Conservation (phyloP, 345 rosid species). For the Eucalyptus guilfoylei region DNA sequence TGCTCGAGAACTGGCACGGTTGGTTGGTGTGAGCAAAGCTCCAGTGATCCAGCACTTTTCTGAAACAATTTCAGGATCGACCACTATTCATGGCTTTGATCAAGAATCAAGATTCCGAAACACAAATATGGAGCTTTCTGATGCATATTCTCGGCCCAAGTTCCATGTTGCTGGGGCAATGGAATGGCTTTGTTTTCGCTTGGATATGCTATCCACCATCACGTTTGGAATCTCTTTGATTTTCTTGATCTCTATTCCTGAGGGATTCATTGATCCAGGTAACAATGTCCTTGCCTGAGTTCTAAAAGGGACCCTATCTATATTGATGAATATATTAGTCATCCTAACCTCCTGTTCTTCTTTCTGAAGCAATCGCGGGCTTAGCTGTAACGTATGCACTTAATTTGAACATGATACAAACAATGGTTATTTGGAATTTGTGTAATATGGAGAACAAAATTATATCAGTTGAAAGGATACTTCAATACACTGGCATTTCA, state of each 20-base stretch:
- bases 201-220: constrained; percentile 44
- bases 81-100: constrained; percentile 70
- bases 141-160: constrained; percentile 39
- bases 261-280: constrained; percentile 58
- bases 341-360: constrained; percentile 33
- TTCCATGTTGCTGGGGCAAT: constrained; percentile 44
- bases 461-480: constrained; percentile 9
- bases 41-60: constrained; percentile 73
- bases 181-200: constrained; percentile 76
- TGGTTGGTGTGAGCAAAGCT: constrained; percentile 61
- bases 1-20: constrained; percentile 62
- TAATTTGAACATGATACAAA: constrained; percentile 1
- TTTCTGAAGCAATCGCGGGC: constrained; percentile 5
- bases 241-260: constrained; percentile 47
- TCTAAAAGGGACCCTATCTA: background rate
- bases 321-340: constrained; percentile 18
- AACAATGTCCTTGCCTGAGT: background rate
- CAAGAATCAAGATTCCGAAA: constrained; percentile 49
- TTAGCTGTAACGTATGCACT: constrained; percentile 5
- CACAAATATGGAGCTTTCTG: constrained; percentile 41
- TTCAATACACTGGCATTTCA: constrained; percentile 52
- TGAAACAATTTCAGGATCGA: constrained; percentile 65
- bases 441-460: constrained; percentile 6
- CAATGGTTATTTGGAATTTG: background rate
- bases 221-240: constrained; percentile 49